phyloP scores from a whole-genome alignment of 495 filamentous ascomycete genomes.

The Penicillium paradoxum region DNA sequence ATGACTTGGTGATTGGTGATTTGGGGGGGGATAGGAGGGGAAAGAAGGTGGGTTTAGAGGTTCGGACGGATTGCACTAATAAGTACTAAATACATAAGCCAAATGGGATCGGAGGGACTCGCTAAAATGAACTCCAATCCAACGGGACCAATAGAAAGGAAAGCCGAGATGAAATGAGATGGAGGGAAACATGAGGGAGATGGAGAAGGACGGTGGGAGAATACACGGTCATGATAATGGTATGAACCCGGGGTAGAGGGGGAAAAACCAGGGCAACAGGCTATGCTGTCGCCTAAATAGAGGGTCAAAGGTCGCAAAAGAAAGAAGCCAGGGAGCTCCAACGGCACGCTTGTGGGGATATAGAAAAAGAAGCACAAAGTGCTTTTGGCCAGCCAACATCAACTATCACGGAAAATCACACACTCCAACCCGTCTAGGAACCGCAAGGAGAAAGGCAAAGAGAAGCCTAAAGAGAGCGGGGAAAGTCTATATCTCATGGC shows the following conservation, averaged over 20 bases:
- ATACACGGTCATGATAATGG: neutral
- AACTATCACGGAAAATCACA: neutral
- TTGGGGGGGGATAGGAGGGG: too few relatives aligned
- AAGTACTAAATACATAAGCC: constrained; percentile 11
- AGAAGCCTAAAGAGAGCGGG: neutral
- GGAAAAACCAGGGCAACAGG: neutral
- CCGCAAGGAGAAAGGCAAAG: neutral
- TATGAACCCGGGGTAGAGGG: neutral
- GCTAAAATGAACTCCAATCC: constrained; percentile 20
- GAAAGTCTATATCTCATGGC: neutral
- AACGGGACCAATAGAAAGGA: neutral
- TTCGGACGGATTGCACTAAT: constrained; percentile 1
- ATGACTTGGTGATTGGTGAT: too few relatives aligned
- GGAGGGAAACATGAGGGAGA: neutral
- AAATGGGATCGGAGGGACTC: constrained; percentile 7
- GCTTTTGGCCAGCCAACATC: constrained; percentile 6
- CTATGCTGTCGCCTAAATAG: neutral
- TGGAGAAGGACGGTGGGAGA: neutral
- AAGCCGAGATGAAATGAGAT: constrained; percentile 2
- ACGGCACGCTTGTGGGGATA: neutral
- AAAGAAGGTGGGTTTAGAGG: too few relatives aligned
- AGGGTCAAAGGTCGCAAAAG: neutral
- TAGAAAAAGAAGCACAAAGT: constrained; percentile 3
- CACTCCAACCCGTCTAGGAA: neutral
- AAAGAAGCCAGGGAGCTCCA: neutral